Percentiles rank a stretch among this genome's conserved stretches.
Conservation (phyloP, 2,329 filamentous ascomycete species). For the Passalora sequoiae region DNA sequence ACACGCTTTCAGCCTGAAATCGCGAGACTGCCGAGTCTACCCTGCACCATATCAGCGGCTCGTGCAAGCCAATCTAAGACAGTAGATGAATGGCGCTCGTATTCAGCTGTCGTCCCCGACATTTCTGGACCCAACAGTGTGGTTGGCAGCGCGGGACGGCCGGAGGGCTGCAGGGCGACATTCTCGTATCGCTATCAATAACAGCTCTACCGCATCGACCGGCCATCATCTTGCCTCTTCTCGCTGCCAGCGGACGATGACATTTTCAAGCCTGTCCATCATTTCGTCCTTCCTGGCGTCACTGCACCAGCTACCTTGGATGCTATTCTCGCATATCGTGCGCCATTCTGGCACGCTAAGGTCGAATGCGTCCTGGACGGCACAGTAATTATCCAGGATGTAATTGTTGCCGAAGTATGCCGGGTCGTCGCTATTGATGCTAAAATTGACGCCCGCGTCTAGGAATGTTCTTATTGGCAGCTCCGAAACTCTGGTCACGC, state of each 20-base stretch:
- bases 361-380: conserved; percentile 65
- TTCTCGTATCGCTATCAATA: conserved; percentile 9
- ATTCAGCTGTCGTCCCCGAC: neutral
- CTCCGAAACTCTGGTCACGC: conserved; percentile 49
- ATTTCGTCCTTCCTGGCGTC: conserved; percentile 58
- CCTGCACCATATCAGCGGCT: neutral
- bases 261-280: conserved; percentile 31
- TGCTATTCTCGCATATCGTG: conserved; percentile 55
- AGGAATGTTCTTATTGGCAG: conserved; percentile 61
- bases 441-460: conserved; percentile 60
- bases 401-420: conserved; percentile 69
- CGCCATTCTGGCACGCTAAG: conserved; percentile 63
- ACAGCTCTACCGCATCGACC: neutral
- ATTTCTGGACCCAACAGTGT: neutral
- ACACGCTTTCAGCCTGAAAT: conserved; percentile 2
- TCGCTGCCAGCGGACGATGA: conserved; percentile 13
- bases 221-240: neutral
- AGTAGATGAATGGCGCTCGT: conserved; percentile 1
- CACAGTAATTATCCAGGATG: conserved; percentile 69
- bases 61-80: neutral
- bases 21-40: neutral
- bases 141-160: no score
- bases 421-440: conserved; percentile 69
- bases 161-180: no score
- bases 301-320: conserved; percentile 66